phyloP scores from a whole-genome alignment of 345 rosid species.

The Zanthoxylum bungeanum region DNA sequence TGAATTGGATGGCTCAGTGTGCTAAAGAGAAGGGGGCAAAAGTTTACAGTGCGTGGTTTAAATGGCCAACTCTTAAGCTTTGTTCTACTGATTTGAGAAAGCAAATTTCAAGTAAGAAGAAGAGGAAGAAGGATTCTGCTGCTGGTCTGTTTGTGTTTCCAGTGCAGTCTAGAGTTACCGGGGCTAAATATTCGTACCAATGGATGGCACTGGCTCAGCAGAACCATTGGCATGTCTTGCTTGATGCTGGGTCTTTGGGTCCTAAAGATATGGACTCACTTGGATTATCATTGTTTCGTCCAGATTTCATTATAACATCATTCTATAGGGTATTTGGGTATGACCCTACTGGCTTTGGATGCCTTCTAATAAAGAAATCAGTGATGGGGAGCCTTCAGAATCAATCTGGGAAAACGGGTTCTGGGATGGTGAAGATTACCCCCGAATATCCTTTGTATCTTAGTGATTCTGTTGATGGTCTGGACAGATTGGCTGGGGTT shows the following conservation, averaged over 20 bases:
- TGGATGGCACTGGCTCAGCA: constrained; percentile 99
- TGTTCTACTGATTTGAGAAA: constrained; percentile 95
- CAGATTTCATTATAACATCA: constrained; percentile 93
- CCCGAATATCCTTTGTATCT: constrained; percentile 93
- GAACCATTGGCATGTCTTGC: constrained; percentile 97
- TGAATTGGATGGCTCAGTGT: constrained; percentile 96
- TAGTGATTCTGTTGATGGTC: constrained; percentile 84
- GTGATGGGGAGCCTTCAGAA: constrained; percentile 93
- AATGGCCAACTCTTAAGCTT: constrained; percentile 96
- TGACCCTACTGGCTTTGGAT: constrained; percentile 99
- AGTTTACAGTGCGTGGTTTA: constrained; percentile 87
- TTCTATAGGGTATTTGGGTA: constrained; percentile 93
- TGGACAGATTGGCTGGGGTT: constrained; percentile 56
- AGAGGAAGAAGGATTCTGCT: constrained; percentile 87
- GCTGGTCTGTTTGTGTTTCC: constrained; percentile 94
- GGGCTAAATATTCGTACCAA: constrained; percentile 96
- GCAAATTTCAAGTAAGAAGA: constrained; percentile 76
- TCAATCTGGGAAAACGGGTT: constrained; percentile 84
- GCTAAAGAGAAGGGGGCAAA: constrained; percentile 96
- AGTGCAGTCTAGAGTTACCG: constrained; percentile 94
- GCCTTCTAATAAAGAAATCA: constrained; percentile 94
- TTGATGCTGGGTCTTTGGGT: constrained; percentile 98
- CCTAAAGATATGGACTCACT: constrained; percentile 99
- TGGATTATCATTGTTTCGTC: constrained; percentile 92
- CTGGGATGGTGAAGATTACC: constrained; percentile 96